Evolutionary conservation across 129 eudicot species (phyloP).

Genomic region (Artemisia tridentata): DNA sequence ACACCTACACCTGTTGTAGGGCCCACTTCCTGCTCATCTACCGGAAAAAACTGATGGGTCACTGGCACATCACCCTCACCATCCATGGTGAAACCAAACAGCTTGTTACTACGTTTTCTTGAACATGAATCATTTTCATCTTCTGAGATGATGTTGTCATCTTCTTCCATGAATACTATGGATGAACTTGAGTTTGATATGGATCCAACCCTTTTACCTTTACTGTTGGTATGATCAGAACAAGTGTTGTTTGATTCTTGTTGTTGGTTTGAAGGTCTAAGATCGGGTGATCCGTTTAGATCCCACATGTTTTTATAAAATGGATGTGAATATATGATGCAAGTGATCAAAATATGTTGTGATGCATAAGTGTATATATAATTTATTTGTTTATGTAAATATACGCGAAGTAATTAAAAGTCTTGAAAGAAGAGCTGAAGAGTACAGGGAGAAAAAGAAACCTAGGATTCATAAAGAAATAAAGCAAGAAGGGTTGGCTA

Average conservation of each 20-base stretch:
- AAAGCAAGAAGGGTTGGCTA: constrained; percentile 28
- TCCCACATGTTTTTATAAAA: constrained; percentile 71
- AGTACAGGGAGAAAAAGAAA: constrained; percentile 34
- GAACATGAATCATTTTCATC: constrained; percentile 41
- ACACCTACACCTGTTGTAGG: constrained; percentile 20
- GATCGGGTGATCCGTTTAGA: constrained; percentile 79
- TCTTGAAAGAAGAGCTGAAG: constrained; percentile 18
- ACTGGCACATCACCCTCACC: constrained; percentile 47
- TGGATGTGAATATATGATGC: no score
- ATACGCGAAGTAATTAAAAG: neutral
- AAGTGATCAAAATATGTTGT: neutral
- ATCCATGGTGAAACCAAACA: constrained; percentile 52
- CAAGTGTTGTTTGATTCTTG: constrained; percentile 23
- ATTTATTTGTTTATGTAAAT: constrained; percentile 11
- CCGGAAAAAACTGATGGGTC: constrained; percentile 81
- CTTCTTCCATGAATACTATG: constrained; percentile 57
- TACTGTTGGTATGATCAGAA: constrained; percentile 31
- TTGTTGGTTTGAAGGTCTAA: constrained; percentile 14
- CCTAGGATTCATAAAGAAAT: constrained; percentile 53
- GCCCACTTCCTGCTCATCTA: constrained; percentile 48
- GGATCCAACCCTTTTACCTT: constrained; percentile 70
- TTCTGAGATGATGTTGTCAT: constrained; percentile 37
- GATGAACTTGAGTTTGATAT: constrained; percentile 77
- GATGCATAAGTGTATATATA: constrained; percentile 7
- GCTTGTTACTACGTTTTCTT: constrained; percentile 26